Conservation (phyloP, 768 basidiomycete species). For the Mycena rebaudengoi region DNA sequence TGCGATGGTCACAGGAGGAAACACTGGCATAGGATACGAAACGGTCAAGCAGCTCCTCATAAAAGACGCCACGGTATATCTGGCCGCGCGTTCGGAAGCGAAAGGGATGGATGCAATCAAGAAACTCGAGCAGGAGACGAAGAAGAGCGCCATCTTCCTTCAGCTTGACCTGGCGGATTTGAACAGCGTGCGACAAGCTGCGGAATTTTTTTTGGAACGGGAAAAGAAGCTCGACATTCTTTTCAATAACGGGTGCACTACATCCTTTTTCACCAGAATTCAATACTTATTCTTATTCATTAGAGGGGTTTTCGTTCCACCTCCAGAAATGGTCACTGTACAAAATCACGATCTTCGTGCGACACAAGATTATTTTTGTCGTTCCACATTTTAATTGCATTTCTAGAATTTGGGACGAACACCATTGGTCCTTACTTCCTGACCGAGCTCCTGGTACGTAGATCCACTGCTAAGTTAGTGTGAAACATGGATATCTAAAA, state of each 20-base stretch:
- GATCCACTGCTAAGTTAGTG: background rate
- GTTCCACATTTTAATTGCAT: constrained; percentile 8
- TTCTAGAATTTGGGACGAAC: constrained; percentile 25
- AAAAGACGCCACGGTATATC: constrained; percentile 38
- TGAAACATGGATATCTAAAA: background rate
- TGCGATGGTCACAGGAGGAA: constrained; percentile 47
- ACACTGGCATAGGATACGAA: constrained; percentile 50
- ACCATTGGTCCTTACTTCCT: constrained; percentile 12
- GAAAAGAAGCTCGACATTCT: constrained; percentile 30
- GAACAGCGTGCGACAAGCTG: constrained; percentile 31
- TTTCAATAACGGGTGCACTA: constrained; percentile 35
- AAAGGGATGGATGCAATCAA: constrained; percentile 29
- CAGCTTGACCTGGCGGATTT: constrained; percentile 40
- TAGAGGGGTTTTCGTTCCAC: constrained; percentile 35
- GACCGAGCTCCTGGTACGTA: background rate
- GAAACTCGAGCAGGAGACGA: constrained; percentile 36
- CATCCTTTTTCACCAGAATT: background rate
- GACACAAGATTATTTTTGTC: background rate
- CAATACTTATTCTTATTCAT: background rate
- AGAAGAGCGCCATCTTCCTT: constrained; percentile 25
- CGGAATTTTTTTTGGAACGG: constrained; percentile 28
- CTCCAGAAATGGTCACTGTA: constrained; percentile 25
- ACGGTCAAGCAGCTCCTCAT: constrained; percentile 42
- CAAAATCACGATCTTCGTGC: constrained; percentile 15
- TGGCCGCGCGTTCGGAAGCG: constrained; percentile 29